These are phyloP conservation scores for Pelagophyceae sp. DNA, from an alignment of 352 stramenopile genomes.

Conservation along the genomic window DNA sequence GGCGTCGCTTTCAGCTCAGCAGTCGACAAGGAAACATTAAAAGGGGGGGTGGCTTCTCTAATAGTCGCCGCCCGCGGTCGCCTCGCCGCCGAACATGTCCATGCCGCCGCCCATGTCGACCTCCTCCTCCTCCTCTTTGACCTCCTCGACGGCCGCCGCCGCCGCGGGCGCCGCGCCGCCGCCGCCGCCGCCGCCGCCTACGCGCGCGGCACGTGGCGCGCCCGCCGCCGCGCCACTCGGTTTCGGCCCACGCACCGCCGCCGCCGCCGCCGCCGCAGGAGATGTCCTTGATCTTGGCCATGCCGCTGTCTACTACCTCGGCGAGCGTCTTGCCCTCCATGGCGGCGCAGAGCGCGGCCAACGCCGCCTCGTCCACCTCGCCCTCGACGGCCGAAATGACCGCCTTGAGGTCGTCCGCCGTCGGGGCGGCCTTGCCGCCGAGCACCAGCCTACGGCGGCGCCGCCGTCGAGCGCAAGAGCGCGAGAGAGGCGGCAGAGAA, in stretches of 20 bases:
- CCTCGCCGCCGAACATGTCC: slow-evolving; percentile 28
- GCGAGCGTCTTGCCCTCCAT: slow-evolving; percentile 59
- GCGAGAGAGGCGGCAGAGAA: too few relatives aligned
- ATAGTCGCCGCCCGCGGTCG: slow-evolving; percentile 20
- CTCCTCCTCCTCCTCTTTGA: slow-evolving; percentile 44
- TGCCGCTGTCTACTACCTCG: slow-evolving; percentile 50
- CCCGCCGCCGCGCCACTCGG: slow-evolving; percentile 41
- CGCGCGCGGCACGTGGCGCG: too few relatives aligned
- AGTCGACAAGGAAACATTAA: too few relatives aligned
- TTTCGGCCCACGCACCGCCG: too few relatives aligned
- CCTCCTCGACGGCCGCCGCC: slow-evolving; percentile 41
- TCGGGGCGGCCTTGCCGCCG: slow-evolving; percentile 72
- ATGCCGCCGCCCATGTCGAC: slow-evolving; percentile 28
- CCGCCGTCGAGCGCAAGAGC: too few relatives aligned
- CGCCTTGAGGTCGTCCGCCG: slow-evolving; percentile 72
- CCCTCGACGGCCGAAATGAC: slow-evolving; percentile 78
- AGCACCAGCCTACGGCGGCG: slow-evolving; percentile 48
- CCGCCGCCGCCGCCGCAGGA: slow-evolving; percentile 54
- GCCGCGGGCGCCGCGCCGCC: slow-evolving; percentile 38
- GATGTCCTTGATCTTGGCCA: slow-evolving; percentile 63
- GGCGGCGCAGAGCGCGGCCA: slow-evolving; percentile 43
- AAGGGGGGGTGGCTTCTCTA: too few relatives aligned
- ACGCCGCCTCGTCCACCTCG: slow-evolving; percentile 64
- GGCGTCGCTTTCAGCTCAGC: too few relatives aligned
- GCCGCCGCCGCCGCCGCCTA: slow-evolving; percentile 19